Conservation (phyloP, 2,329 filamentous ascomycete genomes). For the Leptosphaerulina australis region DNA sequence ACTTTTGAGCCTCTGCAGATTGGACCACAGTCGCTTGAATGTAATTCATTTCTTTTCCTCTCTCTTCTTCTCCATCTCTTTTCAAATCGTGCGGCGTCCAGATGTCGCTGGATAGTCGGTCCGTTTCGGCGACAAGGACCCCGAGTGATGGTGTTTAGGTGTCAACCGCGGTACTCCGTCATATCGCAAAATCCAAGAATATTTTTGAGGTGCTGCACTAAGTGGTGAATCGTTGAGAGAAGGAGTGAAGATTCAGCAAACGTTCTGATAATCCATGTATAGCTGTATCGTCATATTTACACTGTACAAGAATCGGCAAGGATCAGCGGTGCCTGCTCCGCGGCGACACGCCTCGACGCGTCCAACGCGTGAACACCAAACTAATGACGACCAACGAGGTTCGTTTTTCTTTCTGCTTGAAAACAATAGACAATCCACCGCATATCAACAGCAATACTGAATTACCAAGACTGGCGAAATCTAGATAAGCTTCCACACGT, state of each 20-base stretch:
- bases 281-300: constrained; percentile 9
- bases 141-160: not conserved
- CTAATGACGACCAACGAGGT: not conserved
- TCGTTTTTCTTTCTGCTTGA: too few species aligned
- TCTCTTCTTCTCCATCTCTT: not conserved
- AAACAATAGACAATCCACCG: too few species aligned
- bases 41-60: too few species aligned
- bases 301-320: not conserved
- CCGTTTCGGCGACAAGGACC: not conserved
- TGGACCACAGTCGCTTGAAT: too few species aligned
- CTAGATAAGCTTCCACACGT: too few species aligned
- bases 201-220: too few species aligned
- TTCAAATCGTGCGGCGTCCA: not conserved
- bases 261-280: not conserved
- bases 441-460: not conserved
- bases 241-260: not conserved
- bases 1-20: too few species aligned
- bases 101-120: not conserved
- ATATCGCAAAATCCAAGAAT: too few species aligned
- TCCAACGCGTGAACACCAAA: constrained; percentile 4
- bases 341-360: constrained; percentile 21
- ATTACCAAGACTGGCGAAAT: too few species aligned
- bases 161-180: too few species aligned
- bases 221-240: not conserved
- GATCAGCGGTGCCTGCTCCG: constrained; percentile 10